These are phyloP conservation scores for Stromatinia cepivora DNA, from an alignment of 2,329 filamentous ascomycete species.

Conservation along the genomic window DNA sequence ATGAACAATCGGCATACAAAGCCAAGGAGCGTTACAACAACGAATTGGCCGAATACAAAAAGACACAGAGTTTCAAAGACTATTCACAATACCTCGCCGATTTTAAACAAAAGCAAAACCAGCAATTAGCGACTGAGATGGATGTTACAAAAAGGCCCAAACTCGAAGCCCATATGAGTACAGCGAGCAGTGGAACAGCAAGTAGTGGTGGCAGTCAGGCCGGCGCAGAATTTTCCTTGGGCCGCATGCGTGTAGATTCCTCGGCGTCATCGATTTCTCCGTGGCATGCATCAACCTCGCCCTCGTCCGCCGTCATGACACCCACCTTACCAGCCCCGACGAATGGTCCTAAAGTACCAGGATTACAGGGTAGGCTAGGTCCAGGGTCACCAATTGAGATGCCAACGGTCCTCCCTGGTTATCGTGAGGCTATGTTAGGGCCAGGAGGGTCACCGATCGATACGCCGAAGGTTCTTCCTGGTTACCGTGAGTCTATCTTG, in stretches of 20 bases:
- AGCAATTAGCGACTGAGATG: conserved; percentile 46
- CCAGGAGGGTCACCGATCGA: conserved; percentile 25
- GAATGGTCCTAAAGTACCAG: conserved; percentile 12
- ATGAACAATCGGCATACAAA: conserved; percentile 67
- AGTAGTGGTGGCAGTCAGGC: conserved; percentile 32
- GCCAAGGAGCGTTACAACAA: conserved; percentile 76
- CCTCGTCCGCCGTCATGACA: conserved; percentile 7
- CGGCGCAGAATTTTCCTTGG: conserved; percentile 27
- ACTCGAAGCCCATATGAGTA: conserved; percentile 35
- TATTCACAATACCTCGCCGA: conserved; percentile 74
- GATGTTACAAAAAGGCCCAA: conserved; percentile 40
- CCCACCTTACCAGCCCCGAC: conserved; percentile 26
- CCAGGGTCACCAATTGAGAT: conserved; percentile 32
- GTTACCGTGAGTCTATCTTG: conserved; percentile 40
- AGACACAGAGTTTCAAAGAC: conserved; percentile 66
- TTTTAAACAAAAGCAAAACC: conserved; percentile 72
- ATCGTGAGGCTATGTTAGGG: conserved; percentile 37
- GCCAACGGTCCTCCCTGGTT: conserved; percentile 37
- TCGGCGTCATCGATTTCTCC: conserved; percentile 29
- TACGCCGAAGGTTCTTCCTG: conserved; percentile 34
- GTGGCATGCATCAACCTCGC: conserved; percentile 30
- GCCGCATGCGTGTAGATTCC: conserved; percentile 32
- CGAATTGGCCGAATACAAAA: conserved; percentile 75
- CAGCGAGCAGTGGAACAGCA: conserved; percentile 33
- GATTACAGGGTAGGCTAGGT: conserved; percentile 16